A percentile compares a stretch with the other conserved stretches of the same genome.
Conservation (phyloP, 176 grass and related monocot genomes). For the Sorghum bicolor region Sorghum_bicolor_NCBIv3 NC_012870.2:78452501-78453000, state of each 20-base stretch:
- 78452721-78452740: no score
- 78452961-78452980: no score
- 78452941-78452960: constrained; percentile 26
- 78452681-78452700: no score
- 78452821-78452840: not conserved
- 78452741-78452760: not conserved
- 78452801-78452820: not conserved
- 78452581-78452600: constrained; percentile 5
- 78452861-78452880: constrained; percentile 1
- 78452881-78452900: not conserved
- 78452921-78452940: not conserved
- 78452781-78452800: constrained; percentile 25
- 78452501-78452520: constrained; percentile 3
- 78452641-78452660: not conserved
- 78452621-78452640: not conserved
- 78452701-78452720: no score
- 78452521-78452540: constrained; percentile 18
- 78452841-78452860: not conserved
- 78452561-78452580: not conserved
- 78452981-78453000: no score
- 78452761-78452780: not conserved
- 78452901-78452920: constrained; percentile 18
- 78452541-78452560: not conserved
- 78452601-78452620: constrained; percentile 10
- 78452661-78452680: not conserved